Conservation (phyloP, 306 rosid species). For the Prunus mira region DNA sequence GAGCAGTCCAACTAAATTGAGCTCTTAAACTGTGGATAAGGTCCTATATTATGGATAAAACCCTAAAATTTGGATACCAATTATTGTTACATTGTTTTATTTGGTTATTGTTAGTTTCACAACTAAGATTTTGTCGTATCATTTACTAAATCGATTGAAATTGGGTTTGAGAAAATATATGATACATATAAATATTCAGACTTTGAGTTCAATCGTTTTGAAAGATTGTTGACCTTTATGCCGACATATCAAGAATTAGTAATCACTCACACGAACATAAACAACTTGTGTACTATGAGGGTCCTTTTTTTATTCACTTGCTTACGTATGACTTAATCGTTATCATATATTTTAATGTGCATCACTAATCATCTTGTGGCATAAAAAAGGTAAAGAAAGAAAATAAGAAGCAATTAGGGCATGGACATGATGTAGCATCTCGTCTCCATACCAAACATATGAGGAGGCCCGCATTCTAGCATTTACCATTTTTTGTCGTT, state of each 20-base stretch:
- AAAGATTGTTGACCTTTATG: neutral
- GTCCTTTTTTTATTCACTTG: neutral
- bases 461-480: conserved; percentile 24
- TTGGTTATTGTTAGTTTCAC: neutral
- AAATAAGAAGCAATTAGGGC: neutral
- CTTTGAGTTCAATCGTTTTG: no score
- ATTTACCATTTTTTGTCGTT: conserved; percentile 5
- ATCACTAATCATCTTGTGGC: neutral
- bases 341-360: no score
- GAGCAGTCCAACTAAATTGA: neutral
- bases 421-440: neutral
- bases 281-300: neutral
- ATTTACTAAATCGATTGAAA: neutral
- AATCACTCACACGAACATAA: neutral
- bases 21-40: neutral
- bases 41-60: neutral
- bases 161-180: neutral
- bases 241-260: fast-evolving
- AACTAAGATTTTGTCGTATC: neutral
- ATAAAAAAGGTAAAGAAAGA: neutral
- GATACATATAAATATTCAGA: neutral
- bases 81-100: neutral
- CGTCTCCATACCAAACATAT: conserved; percentile 22
- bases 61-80: neutral
- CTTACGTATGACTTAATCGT: neutral